A percentile compares a stretch with the other conserved stretches of the same genome.
phyloP scores from a whole-genome alignment of 192 early-diverging fungal species.

The Coemansia sp. region DNA sequence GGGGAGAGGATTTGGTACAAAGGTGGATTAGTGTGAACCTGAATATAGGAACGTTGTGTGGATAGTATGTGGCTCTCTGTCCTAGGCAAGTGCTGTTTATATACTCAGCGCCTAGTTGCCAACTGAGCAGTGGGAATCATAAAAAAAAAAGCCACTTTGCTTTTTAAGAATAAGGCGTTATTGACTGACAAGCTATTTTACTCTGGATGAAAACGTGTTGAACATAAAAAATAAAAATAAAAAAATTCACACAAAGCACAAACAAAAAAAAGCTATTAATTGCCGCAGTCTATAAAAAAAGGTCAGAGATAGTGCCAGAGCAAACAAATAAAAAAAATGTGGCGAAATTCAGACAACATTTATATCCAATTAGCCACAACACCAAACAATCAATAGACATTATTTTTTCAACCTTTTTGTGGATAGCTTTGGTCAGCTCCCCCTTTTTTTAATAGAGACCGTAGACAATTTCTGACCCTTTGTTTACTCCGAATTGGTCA shows the following conservation, averaged over 20 bases:
- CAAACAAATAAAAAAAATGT: constrained; percentile 6
- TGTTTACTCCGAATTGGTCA: background rate
- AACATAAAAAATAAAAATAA: background rate
- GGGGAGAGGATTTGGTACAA: background rate
- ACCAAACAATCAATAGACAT: background rate
- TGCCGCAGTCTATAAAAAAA: background rate
- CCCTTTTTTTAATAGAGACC: background rate
- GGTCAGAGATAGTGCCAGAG: background rate
- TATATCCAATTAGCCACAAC: background rate
- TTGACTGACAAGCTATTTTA: background rate
- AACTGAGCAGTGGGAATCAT: background rate
- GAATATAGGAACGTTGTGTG: background rate
- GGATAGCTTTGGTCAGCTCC: background rate
- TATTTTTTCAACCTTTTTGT: background rate
- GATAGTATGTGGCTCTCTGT: background rate
- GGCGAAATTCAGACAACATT: background rate
- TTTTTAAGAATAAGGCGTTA: background rate
- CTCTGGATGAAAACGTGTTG: background rate
- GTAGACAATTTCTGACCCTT: background rate
- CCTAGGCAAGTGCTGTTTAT: background rate
- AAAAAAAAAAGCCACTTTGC: background rate
- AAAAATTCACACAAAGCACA: background rate
- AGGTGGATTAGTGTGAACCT: too few relatives aligned
- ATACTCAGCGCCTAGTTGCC: background rate
- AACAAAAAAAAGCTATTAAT: background rate